Evolutionary conservation across 176 grass and related monocot species (phyloP), one percentile per base, ranked within the genome.

Genomic region (Zoysia japonica): DNA sequence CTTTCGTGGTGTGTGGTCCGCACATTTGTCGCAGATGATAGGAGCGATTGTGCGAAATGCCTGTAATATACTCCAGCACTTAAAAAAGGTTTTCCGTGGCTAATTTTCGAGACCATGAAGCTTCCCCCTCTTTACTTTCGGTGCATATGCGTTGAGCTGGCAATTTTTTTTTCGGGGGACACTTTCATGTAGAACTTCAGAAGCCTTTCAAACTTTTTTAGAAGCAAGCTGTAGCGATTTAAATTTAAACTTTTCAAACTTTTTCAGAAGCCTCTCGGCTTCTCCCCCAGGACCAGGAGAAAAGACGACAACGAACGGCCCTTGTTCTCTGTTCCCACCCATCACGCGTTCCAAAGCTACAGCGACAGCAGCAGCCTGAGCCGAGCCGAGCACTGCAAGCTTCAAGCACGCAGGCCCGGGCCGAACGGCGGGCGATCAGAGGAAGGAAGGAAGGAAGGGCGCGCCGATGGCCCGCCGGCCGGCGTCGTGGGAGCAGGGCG

Each of bases 401-500:
- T 28, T 28, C 28, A 28, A 28, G 28, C 28, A 28, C 28, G 28
- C 28, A 28, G 0, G 28, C 28, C 28, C 28, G 28, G 28, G 28
- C 28, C 28, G 0, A 28, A 28, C 28, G 28, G 28, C 28, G 15
- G 53, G 7, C 15, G 15, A 17, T 17, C 52, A 57, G 55, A 19
- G 55, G 55, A 57, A 57, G 55, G 55, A 28, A 28, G 28, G 28
- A 28, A 28, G 28, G 28, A 28, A 28, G 0, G 37, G 16, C 37
- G 35, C 11, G 13, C 5, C 17, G 11, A 78, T 78, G 76, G 76
- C 76, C 13, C 76, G 76, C 0, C 63, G 76, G 76, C 76, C 76
- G 48, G 76, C 76, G 48, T 67, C 76, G 37, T 78, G 63, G 76
- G 76, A 78, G 76, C 76, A 67, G 76, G 76, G 48, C 63, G 76